These are phyloP conservation scores for Fusarium sp. DNA, from an alignment of 2,329 filamentous ascomycete species.

Conservation along the genomic window DNA sequence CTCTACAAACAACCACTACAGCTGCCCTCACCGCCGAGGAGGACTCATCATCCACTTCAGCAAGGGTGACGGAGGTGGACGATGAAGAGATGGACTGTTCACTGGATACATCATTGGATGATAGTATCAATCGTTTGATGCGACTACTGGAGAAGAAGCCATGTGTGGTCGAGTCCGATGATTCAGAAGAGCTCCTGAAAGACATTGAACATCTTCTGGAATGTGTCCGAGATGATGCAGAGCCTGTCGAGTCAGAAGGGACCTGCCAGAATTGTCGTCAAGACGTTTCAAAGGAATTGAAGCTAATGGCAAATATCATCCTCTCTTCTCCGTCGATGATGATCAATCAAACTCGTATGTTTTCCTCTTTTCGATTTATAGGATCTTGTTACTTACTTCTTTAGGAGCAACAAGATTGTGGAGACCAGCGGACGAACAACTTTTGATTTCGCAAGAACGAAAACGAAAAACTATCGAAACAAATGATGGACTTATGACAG, in stretches of 20 bases:
- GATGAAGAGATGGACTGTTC: background rate
- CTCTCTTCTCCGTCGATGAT: background rate
- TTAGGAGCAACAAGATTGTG: fast-evolving
- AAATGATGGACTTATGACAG: fast-evolving
- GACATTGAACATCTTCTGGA: background rate
- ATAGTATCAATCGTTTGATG: background rate
- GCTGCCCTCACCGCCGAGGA: fast-evolving
- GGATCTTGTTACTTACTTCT: background rate
- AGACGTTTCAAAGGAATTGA: background rate
- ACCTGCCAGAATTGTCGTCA: fast-evolving
- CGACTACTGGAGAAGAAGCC: background rate
- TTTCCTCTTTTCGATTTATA: too few relatives aligned
- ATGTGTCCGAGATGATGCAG: background rate
- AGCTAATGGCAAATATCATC: background rate
- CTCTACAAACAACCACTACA: fast-evolving
- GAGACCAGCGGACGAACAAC: fast-evolving
- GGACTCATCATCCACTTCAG: fast-evolving
- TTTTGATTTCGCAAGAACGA: background rate
- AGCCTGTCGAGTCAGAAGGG: fast-evolving
- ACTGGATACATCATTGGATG: fast-evolving
- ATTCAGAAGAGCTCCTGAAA: background rate
- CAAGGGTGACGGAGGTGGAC: background rate
- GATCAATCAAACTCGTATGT: background rate
- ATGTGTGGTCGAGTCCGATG: background rate
- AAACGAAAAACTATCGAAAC: background rate